These are phyloP conservation scores for Kluyveromyces aestuarii DNA, from an alignment of 805 yeast species.

Conservation along the genomic window DNA sequence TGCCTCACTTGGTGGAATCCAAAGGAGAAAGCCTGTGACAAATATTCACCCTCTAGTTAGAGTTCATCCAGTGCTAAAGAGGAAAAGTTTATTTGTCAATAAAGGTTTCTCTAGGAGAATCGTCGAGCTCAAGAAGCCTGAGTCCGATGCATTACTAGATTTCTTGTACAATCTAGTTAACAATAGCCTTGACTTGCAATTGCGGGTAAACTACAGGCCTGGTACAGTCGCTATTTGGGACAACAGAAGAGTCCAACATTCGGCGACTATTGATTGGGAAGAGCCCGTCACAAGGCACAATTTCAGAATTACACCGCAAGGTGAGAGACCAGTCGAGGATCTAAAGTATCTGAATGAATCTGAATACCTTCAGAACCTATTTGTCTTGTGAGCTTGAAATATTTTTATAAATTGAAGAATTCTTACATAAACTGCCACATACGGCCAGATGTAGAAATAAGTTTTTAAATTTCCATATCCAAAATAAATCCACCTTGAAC, in stretches of 20 bases:
- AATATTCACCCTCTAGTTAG: slow-evolving; percentile 59
- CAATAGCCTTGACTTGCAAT: slow-evolving; percentile 49
- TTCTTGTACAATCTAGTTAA: slow-evolving; percentile 48
- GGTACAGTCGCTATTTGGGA: slow-evolving; percentile 72
- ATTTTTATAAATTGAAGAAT: no score
- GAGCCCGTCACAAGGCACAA: slow-evolving; percentile 61
- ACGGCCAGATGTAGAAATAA: no score
- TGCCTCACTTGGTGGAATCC: slow-evolving; percentile 47
- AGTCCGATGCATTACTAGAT: slow-evolving; percentile 50
- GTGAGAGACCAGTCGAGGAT: slow-evolving; percentile 56
- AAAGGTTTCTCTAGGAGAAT: slow-evolving; percentile 54
- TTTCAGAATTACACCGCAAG: slow-evolving; percentile 63
- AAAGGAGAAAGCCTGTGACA: slow-evolving; percentile 54
- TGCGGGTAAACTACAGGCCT: slow-evolving; percentile 65
- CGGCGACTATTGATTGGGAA: slow-evolving; percentile 67
- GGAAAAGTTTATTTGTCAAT: slow-evolving; percentile 51
- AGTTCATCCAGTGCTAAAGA: slow-evolving; percentile 61
- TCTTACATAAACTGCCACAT: no score
- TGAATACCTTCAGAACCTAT: slow-evolving; percentile 5
- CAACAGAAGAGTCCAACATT: slow-evolving; percentile 60
- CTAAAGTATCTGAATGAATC: slow-evolving; percentile 31
- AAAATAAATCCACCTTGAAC: no score
- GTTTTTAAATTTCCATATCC: no score
- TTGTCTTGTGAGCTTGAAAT: no score
- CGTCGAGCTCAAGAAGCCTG: slow-evolving; percentile 65